Percentiles rank a stretch among this genome's conserved stretches.
These are phyloP conservation scores for Chrysanthemum makinoi DNA, from an alignment of 129 eudicot species.

Conservation along the genomic window DNA sequence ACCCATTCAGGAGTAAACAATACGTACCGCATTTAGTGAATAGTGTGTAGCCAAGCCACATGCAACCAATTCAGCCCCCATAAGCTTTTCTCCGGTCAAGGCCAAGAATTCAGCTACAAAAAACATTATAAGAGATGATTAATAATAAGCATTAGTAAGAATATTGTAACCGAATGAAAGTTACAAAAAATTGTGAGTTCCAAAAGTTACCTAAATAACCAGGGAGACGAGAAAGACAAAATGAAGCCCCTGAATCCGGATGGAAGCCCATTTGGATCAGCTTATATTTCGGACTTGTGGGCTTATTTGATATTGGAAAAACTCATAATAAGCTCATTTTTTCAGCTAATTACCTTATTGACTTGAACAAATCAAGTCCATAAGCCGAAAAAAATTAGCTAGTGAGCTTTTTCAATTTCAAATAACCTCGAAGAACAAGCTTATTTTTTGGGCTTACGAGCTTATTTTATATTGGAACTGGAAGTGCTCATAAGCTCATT, in stretches of 20 bases:
- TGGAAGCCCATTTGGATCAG: conserved; percentile 90
- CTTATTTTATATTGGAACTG: too few relatives aligned
- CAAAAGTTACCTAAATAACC: conserved; percentile 79
- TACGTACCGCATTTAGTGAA: conserved; percentile 57
- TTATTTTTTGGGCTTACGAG: too few relatives aligned
- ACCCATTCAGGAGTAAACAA: neutral
- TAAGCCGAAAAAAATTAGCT: too few relatives aligned
- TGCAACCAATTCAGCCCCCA: conserved; percentile 87
- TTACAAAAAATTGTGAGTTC: neutral
- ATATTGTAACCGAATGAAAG: neutral
- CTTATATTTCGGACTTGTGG: too few relatives aligned
- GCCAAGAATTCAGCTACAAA: conserved; percentile 89
- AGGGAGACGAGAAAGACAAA: conserved; percentile 88
- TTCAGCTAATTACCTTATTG: too few relatives aligned
- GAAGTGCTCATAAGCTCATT: too few relatives aligned
- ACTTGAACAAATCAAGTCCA: too few relatives aligned
- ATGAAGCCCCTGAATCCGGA: conserved; percentile 98
- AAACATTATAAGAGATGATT: conserved; percentile 3
- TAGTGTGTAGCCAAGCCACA: conserved; percentile 92
- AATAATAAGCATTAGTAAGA: conserved; percentile 1
- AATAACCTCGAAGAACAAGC: too few relatives aligned
- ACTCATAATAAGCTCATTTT: too few relatives aligned
- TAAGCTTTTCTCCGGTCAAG: conserved; percentile 84
- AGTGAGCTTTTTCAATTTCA: too few relatives aligned
- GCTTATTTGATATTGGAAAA: too few relatives aligned